Evolutionary conservation across 2,329 filamentous ascomycete genomes (phyloP).

Genomic region (Venturia asperata): DNA sequence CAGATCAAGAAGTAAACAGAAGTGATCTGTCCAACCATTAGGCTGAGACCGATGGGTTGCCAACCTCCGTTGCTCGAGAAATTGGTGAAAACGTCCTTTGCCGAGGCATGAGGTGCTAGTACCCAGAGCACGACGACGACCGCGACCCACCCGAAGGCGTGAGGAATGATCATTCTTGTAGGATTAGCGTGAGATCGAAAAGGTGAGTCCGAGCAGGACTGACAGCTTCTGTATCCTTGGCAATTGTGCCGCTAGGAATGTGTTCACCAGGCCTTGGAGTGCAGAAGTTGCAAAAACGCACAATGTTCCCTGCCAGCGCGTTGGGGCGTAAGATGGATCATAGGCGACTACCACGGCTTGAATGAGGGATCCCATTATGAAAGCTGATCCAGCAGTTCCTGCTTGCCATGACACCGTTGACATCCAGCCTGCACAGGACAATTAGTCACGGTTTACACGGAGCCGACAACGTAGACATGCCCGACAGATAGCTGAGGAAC

Average conservation of each 20-base stretch:
- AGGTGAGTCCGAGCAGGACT: constrained; percentile 23
- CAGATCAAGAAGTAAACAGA: constrained; percentile 25
- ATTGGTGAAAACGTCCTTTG: constrained; percentile 31
- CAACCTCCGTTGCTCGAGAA: constrained; percentile 35
- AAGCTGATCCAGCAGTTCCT: constrained; percentile 16
- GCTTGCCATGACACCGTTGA: constrained; percentile 20
- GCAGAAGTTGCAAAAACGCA: constrained; percentile 19
- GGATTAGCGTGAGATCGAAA: neutral
- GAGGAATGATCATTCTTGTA: constrained; percentile 34
- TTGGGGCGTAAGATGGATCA: constrained; percentile 14
- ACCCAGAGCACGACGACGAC: constrained; percentile 24
- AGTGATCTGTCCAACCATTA: constrained; percentile 31
- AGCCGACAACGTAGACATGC: neutral
- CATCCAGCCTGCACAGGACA: constrained; percentile 16
- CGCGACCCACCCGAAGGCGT: constrained; percentile 33
- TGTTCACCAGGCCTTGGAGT: constrained; percentile 19
- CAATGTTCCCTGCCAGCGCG: constrained; percentile 20
- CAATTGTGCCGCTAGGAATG: constrained; percentile 29
- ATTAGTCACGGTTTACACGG: neutral
- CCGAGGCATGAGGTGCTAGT: constrained; percentile 25
- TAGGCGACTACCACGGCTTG: constrained; percentile 19
- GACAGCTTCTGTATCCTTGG: constrained; percentile 35
- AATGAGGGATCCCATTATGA: constrained; percentile 18
- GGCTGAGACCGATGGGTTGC: constrained; percentile 27
- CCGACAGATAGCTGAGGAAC: constrained; percentile 27